Conservation (phyloP, 2,329 filamentous ascomycete genomes). For the Xylaria sp. region DNA sequence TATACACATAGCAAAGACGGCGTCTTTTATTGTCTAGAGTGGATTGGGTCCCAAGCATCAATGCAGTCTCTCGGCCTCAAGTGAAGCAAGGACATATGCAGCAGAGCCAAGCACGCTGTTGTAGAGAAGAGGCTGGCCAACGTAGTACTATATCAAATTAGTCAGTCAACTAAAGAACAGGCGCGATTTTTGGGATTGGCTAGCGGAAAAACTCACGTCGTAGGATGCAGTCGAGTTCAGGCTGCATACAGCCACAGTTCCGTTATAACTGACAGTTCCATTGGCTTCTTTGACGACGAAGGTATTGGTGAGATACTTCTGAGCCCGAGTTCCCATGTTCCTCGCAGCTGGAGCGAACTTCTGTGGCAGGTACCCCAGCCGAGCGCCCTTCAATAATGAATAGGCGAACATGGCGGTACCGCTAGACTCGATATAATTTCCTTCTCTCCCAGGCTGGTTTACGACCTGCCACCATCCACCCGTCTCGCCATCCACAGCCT, state of each 20-base stretch:
- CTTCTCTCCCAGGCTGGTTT: constrained; percentile 40
- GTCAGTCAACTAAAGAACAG: constrained; percentile 33
- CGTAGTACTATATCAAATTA: constrained; percentile 51
- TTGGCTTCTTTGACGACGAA: constrained; percentile 47
- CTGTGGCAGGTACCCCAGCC: constrained; percentile 50
- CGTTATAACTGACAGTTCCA: constrained; percentile 50
- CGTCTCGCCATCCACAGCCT: constrained; percentile 45
- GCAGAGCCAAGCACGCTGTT: constrained; percentile 55
- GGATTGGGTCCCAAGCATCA: neutral
- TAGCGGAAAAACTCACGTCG: constrained; percentile 43
- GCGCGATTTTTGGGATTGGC: neutral
- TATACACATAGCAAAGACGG: neutral
- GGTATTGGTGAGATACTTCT: constrained; percentile 42
- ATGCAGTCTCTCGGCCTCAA: constrained; percentile 51
- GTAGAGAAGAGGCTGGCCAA: constrained; percentile 50
- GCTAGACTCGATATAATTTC: constrained; percentile 55
- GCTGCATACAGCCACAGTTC: constrained; percentile 55
- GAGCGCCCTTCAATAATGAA: constrained; percentile 52
- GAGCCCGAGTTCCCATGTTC: constrained; percentile 37
- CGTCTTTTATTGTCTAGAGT: neutral
- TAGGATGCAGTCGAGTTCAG: constrained; percentile 56
- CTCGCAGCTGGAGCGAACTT: constrained; percentile 20
- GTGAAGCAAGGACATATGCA: constrained; percentile 53
- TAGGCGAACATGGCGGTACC: constrained; percentile 53
- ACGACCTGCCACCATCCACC: constrained; percentile 56